These are phyloP conservation scores for Leccinum ochraceum DNA, from an alignment of 768 basidiomycete species.

Conservation along the genomic window DNA sequence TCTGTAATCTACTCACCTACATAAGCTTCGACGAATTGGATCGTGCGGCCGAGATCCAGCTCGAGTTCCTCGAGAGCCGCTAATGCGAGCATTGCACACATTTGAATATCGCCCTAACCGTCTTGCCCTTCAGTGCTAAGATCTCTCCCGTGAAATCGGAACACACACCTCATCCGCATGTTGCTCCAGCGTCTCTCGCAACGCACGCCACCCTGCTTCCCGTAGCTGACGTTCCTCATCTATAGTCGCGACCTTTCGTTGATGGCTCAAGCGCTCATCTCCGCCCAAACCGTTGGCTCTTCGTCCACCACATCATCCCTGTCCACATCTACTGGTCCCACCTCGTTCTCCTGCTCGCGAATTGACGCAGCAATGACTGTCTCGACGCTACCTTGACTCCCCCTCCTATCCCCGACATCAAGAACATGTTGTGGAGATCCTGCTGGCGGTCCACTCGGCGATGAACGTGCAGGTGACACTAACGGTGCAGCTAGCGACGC, in stretches of 20 bases:
- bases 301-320: slow-evolving; percentile 29
- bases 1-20: slow-evolving; percentile 51
- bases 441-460: slow-evolving; percentile 8
- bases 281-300: slow-evolving; percentile 29
- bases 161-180: slow-evolving; percentile 59
- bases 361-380: slow-evolving; percentile 66
- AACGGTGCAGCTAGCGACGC: slow-evolving; percentile 53
- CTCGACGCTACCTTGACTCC: slow-evolving; percentile 66
- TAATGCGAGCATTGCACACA: slow-evolving; percentile 70
- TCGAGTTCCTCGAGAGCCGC: slow-evolving; percentile 60
- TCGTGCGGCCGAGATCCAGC: slow-evolving; percentile 43
- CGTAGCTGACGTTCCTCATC: slow-evolving; percentile 52
- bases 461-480: slow-evolving; percentile 20
- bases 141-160: background rate
- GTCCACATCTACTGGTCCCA: slow-evolving; percentile 22
- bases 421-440: slow-evolving; percentile 17
- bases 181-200: slow-evolving; percentile 56
- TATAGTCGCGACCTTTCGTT: slow-evolving; percentile 30
- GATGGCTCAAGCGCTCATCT: slow-evolving; percentile 21
- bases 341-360: slow-evolving; percentile 36
- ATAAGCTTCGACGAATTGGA: slow-evolving; percentile 70
- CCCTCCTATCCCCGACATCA: slow-evolving; percentile 41
- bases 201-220: slow-evolving; percentile 56
- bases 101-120: slow-evolving; percentile 73
- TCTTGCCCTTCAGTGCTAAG: slow-evolving; percentile 2